Evolutionary conservation across 108 stramenopile genomes (phyloP).

Genomic region (Pseudonitzschia multiseries): DNA sequence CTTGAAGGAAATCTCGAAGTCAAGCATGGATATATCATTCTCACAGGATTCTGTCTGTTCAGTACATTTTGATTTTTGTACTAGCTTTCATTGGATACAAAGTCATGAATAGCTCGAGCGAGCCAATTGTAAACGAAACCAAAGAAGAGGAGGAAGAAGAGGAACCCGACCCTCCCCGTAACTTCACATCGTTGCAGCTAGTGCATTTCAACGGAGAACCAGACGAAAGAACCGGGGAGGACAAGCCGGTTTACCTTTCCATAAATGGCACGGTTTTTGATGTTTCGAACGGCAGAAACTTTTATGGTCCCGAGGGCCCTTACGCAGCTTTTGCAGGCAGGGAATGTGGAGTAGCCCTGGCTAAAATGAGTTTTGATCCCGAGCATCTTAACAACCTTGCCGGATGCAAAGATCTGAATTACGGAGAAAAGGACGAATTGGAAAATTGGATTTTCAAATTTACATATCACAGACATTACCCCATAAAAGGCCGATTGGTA

Average conservation of each 20-base stretch:
- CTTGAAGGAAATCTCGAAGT: not conserved
- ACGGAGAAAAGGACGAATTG: constrained; percentile 79
- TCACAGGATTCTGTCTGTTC: constrained; percentile 4
- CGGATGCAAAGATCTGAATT: constrained; percentile 69
- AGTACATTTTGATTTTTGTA: constrained; percentile 43
- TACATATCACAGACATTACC: constrained; percentile 87
- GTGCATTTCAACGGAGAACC: constrained; percentile 72
- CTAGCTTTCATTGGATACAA: constrained; percentile 36
- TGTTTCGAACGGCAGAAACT: constrained; percentile 84
- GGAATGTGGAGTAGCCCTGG: constrained; percentile 92
- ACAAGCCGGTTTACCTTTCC: constrained; percentile 90
- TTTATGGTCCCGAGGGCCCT: constrained; percentile 92
- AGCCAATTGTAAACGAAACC: not conserved
- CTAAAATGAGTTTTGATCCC: constrained; percentile 92
- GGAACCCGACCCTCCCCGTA: constrained; percentile 67
- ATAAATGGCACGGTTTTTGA: constrained; percentile 92
- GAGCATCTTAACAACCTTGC: constrained; percentile 76
- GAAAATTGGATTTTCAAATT: constrained; percentile 94
- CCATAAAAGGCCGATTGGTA: constrained; percentile 84
- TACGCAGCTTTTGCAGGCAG: constrained; percentile 90
- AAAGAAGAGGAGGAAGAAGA: constrained; percentile 51
- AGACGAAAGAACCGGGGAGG: constrained; percentile 65
- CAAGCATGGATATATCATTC: not conserved
- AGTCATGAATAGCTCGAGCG: constrained; percentile 26
- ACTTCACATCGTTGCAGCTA: constrained; percentile 84